These are phyloP conservation scores for Vigna unguiculata DNA, from an alignment of 306 rosid genomes.

Conservation along the genomic window DNA sequence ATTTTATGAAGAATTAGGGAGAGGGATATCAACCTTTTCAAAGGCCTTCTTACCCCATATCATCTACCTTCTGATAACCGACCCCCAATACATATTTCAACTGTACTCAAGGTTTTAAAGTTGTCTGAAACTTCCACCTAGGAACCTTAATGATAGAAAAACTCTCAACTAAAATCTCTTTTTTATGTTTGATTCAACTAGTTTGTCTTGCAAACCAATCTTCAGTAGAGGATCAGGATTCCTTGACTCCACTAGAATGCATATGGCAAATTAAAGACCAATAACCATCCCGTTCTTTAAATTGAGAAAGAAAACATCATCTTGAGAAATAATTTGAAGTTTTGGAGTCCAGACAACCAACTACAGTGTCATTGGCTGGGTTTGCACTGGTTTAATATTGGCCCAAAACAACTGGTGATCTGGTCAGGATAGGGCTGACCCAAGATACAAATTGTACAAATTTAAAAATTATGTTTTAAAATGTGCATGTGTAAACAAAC, in stretches of 20 bases:
- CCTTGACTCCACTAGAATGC: not conserved
- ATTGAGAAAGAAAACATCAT: not conserved
- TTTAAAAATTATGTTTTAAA: not conserved
- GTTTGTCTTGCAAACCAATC: conserved; percentile 15
- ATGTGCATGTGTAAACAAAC: not conserved
- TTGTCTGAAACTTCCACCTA: not conserved
- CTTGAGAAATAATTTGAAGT: not conserved
- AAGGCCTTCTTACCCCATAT: not conserved
- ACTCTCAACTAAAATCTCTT: not conserved
- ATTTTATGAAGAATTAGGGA: not conserved
- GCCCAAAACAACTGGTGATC: not conserved
- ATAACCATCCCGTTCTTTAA: not conserved
- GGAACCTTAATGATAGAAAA: conserved; percentile 5
- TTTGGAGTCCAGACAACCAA: not conserved
- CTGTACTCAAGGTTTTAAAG: not conserved
- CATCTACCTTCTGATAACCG: not conserved
- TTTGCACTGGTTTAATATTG: not conserved
- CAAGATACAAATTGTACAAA: not conserved
- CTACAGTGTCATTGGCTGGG: not conserved
- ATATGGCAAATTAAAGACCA: not conserved
- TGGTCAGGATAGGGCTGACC: conserved; percentile 1
- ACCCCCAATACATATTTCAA: not conserved
- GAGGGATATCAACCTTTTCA: not conserved
- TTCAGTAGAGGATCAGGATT: not conserved
- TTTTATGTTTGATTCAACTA: conserved; percentile 6